Evolutionary conservation across 2,329 filamentous ascomycete species (phyloP), one percentile per base, ranked within the genome.

Genomic region (Beauveria bassiana): DNA sequence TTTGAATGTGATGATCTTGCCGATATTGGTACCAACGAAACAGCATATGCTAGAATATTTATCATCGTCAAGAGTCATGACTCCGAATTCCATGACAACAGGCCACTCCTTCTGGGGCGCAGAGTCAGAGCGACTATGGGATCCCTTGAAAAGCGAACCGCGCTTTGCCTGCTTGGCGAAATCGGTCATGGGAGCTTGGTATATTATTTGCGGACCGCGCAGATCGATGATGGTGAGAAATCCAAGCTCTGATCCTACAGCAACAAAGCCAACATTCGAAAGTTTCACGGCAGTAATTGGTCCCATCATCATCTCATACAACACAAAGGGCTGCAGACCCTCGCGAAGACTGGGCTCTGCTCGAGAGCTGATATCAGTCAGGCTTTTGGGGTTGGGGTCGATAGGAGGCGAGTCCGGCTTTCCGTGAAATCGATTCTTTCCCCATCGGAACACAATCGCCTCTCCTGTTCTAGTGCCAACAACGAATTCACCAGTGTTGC

Each of bases 181-280:
- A 5, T 96, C 90, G 9, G 81, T 80, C 65, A 93, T 78, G 16
- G 87, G 84, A 1, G 84, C 85, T 57, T 86, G 87, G 71, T 90
- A 91, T 63, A 98, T 95, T 52, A 98, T 81, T 0, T 86, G 81
- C 22, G 95, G 95, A 0, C 93, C 93, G 62, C 95, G 86, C 64
- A 99, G 79, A 72, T 99, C 95, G 57, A 98, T 84, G 43, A 99
- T 83, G 9, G 85, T 88, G 43, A 99, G 74, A 65, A 86, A 86
- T 2, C 95, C 95, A 45, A 86, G 85, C 72, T 96, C 89, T 10
- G 92, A 96, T 0, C 92, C 95, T 34, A 89, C 87, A 12, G 88
- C 93, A 12, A 96, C 85, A 70, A 99, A 99, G 0, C 95, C 95
- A 14, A 98, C 87, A 72, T 96, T 91, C n/a, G 92, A 95, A 61